Evolutionary conservation across 225 moss, liverwort and hornwort genomes (phyloP).

Genomic region (Thuidium tamariscinum): DNA sequence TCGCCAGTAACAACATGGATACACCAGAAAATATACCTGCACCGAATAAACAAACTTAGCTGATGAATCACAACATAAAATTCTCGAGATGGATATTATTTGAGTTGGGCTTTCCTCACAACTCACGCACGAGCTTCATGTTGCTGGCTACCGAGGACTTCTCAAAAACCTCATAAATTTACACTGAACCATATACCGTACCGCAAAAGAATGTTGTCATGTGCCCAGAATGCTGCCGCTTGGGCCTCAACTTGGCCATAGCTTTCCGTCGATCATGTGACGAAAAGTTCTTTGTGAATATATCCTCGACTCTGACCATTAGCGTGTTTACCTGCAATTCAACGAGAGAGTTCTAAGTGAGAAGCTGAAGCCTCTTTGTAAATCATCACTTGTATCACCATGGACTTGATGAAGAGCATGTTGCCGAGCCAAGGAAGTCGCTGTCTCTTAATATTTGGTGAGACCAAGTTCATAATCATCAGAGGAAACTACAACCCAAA

Average conservation of each 20-base stretch:
- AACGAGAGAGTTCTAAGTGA: neutral
- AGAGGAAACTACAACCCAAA: neutral
- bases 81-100: neutral
- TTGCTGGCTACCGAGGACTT: neutral
- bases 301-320: slow-evolving; percentile 62
- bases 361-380: neutral
- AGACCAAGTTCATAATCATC: neutral
- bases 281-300: slow-evolving; percentile 63
- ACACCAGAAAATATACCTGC: slow-evolving; percentile 70
- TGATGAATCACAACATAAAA: neutral
- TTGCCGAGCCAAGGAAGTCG: neutral
- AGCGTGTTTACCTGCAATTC: slow-evolving; percentile 32
- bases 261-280: slow-evolving; percentile 63
- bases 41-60: neutral
- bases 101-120: neutral
- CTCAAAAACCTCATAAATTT: neutral
- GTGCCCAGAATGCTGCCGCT: slow-evolving; percentile 52
- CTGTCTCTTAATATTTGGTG: neutral
- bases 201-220: slow-evolving; percentile 64
- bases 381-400: neutral
- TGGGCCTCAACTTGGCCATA: slow-evolving; percentile 66
- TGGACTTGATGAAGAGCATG: neutral
- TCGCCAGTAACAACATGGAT: slow-evolving; percentile 51
- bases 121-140: neutral
- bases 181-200: neutral